Base-by-base conservation (phyloP, 2,329 filamentous ascomycete species). In the Apiospora arundinis region DNA sequence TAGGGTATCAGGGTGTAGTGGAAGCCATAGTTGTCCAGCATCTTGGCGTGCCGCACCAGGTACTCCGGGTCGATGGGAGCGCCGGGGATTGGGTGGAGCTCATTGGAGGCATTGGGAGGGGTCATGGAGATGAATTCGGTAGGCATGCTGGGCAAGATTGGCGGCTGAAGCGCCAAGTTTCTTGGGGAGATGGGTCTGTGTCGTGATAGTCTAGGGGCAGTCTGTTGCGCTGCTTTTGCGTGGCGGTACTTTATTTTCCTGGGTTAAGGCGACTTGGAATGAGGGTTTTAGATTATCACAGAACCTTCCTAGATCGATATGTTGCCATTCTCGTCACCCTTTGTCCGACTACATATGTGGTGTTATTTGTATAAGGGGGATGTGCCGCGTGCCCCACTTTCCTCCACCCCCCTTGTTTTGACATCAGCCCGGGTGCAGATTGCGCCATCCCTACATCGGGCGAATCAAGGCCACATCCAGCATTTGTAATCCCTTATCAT, bases 1-100 rank as follows among this genome's bases (percentile, higher is more conserved):
- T 91, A 91, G 0, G 89, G 89, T 21, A 90, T 83, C 2, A 91
- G 83, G 0, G 89, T 91, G 78, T 91, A 91, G 79, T 90, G 89
- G 82, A 86, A 91, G 65, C 80, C 86, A 77, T 90, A 87, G 75
- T 91, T 88, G 73, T 91, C 89, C 2, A 91, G 82, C 5, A 82
- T 83, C 28, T 86, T 83, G 18, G 88, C 86, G 75, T 91, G 91
- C 42, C 88, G 86, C 42, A 83, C 80, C 4, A 91, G 83, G 74
- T 83, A 90, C 8, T 87, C 87, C 0, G 86, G 84, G 73, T 91
- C 88, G 16, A 90, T 83, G 0, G 78, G 72, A n/a, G 87, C 84
- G 28, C 83, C 82, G 0, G 86, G 85, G 23, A 89, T 85, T 2
- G 86, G 88, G 23, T 84, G 76, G 5, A 91, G 76, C 80, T 91